A percentile compares a stretch with the other conserved stretches of the same genome.
These are phyloP conservation scores for Coprinopsis marcescibilis DNA, from an alignment of 768 basidiomycete species.

Conservation along the genomic window DNA sequence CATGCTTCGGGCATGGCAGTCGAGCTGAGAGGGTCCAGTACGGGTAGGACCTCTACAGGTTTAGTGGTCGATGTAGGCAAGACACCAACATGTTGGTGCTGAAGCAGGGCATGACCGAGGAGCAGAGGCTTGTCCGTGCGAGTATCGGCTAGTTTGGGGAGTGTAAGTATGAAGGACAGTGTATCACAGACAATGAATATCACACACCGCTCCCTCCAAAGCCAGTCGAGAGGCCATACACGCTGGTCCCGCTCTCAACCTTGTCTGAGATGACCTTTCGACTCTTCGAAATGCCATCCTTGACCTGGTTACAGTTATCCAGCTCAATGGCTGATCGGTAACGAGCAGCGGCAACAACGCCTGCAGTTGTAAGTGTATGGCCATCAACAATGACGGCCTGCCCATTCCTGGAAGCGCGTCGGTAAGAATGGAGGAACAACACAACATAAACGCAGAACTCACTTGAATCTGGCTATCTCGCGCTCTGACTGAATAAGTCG, in stretches of 20 bases:
- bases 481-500: slow-evolving; percentile 42
- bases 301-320: slow-evolving; percentile 33
- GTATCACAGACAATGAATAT: slow-evolving; percentile 7
- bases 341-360: slow-evolving; percentile 63
- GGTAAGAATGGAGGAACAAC: slow-evolving; percentile 39
- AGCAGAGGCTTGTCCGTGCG: slow-evolving; percentile 59
- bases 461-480: slow-evolving; percentile 57
- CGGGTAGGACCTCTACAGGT: slow-evolving; percentile 46
- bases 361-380: slow-evolving; percentile 57
- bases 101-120: slow-evolving; percentile 61
- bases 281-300: slow-evolving; percentile 52
- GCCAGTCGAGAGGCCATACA: slow-evolving; percentile 80
- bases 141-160: slow-evolving; percentile 57
- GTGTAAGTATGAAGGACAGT: background rate
- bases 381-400: slow-evolving; percentile 58
- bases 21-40: slow-evolving; percentile 60
- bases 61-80: slow-evolving; percentile 51
- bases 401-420: slow-evolving; percentile 40
- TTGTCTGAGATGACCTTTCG: slow-evolving; percentile 66
- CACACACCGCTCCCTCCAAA: slow-evolving; percentile 65
- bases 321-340: slow-evolving; percentile 41
- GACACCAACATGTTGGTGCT: slow-evolving; percentile 70
- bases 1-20: slow-evolving; percentile 82
- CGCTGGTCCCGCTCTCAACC: slow-evolving; percentile 58
- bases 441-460: slow-evolving; percentile 12